phyloP scores from a whole-genome alignment of 495 filamentous ascomycete species.

The Neurospora sp. region DNA sequence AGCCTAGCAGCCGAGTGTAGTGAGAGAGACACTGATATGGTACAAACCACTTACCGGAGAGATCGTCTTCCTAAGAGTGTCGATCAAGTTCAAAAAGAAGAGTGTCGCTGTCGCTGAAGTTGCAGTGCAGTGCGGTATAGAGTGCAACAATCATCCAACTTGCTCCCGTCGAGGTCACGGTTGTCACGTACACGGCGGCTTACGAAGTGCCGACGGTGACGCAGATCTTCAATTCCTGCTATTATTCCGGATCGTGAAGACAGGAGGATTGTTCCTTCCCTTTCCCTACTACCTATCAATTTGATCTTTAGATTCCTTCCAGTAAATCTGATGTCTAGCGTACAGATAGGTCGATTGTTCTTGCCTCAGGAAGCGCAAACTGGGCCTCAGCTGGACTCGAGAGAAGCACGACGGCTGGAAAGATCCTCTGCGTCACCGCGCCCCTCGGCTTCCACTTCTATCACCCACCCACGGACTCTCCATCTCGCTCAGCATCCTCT shows the following conservation, averaged over 20 bases:
- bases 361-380: not conserved
- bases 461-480: conserved; percentile 88
- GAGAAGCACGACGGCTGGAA: not conserved
- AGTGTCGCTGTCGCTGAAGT: not conserved
- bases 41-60: not conserved
- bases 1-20: not conserved
- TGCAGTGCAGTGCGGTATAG: not conserved
- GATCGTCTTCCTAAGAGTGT: not conserved
- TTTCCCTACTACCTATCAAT: not conserved
- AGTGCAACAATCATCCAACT: not conserved
- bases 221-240: not conserved
- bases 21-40: not conserved
- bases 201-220: not conserved
- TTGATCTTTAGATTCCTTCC: not conserved
- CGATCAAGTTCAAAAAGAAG: not conserved
- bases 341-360: not conserved
- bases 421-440: conserved; percentile 62
- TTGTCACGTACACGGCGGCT: not conserved
- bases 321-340: not conserved
- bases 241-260: not conserved
- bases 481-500: conserved; percentile 91
- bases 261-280: not conserved
- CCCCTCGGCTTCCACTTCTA: conserved; percentile 53
- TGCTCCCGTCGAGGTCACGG: not conserved
- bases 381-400: not conserved